These are phyloP conservation scores for Urostyla sp. DNA, from an alignment of 73 alveolate species.

Conservation along the genomic window DNA sequence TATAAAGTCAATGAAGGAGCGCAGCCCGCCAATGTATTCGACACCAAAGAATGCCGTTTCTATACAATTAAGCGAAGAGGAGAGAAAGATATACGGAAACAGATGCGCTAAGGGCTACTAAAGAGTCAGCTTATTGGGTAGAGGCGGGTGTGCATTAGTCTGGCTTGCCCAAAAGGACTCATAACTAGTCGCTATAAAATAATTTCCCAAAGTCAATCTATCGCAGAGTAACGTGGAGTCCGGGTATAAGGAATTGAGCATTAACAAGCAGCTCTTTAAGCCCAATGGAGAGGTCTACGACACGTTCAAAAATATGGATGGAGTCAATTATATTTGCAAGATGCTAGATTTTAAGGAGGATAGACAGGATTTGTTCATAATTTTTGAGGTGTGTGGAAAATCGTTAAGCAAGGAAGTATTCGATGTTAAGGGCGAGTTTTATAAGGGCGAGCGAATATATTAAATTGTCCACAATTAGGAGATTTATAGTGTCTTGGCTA, in stretches of 20 bases:
- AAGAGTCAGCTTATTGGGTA: conserved; percentile 66
- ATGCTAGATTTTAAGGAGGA: conserved; percentile 61
- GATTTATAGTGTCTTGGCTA: conserved; percentile 30
- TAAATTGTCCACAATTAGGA: conserved; percentile 59
- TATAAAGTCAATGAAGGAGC: not conserved
- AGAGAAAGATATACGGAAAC: conserved; percentile 35
- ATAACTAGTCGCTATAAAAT: conserved; percentile 74
- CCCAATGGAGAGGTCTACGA: conserved; percentile 11
- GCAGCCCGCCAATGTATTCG: not conserved
- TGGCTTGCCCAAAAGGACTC: conserved; percentile 71
- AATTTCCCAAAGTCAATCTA: conserved; percentile 61
- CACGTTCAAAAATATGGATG: conserved; percentile 35
- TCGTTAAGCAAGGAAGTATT: conserved; percentile 59
- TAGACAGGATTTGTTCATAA: conserved; percentile 70
- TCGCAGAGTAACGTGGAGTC: conserved; percentile 51
- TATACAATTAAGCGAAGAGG: conserved; percentile 24
- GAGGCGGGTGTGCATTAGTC: conserved; percentile 87
- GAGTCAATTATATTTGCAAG: conserved; percentile 41
- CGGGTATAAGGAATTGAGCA: conserved; percentile 41
- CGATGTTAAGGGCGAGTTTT: conserved; percentile 79
- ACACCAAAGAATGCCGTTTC: not conserved
- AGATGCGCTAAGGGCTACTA: conserved; percentile 49
- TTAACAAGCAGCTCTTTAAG: conserved; percentile 24
- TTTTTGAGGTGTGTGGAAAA: conserved; percentile 78
- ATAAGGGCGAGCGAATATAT: conserved; percentile 77